Conservation (phyloP, 441 rosid species). For the Pelargonium myrrhifolium region DNA sequence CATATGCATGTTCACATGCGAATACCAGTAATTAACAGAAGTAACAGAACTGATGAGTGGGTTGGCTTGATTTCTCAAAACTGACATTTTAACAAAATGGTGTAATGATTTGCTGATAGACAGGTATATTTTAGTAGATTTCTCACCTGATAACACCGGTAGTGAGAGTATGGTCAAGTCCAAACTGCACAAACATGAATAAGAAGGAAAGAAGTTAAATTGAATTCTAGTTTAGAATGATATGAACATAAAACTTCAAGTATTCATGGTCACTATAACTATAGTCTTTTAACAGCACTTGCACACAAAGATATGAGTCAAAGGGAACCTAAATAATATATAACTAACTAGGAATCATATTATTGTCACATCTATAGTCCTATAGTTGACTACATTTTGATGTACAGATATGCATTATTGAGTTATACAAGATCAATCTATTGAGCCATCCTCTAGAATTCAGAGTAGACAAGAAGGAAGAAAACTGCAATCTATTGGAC, state of each 20-base stretch:
- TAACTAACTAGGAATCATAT: not conserved
- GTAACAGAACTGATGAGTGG: not conserved
- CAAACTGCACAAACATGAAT: slow-evolving; percentile 55
- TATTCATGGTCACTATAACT: not conserved
- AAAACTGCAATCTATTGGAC: not conserved
- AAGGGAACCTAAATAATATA: not conserved
- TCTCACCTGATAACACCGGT: slow-evolving; percentile 91
- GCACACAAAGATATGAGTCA: not conserved
- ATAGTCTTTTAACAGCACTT: not conserved
- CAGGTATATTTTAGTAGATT: no score
- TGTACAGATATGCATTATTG: not conserved
- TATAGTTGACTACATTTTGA: not conserved
- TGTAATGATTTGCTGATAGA: no score
- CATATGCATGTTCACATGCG: no score
- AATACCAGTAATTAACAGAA: not conserved
- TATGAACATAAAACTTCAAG: not conserved
- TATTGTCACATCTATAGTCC: not conserved
- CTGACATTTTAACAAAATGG: not conserved
- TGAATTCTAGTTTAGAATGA: not conserved
- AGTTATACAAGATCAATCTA: not conserved
- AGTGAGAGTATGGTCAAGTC: slow-evolving; percentile 93
- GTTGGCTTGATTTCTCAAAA: not conserved
- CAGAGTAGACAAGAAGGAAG: not conserved
- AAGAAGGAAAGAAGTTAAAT: slow-evolving; percentile 1
- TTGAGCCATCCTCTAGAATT: not conserved